Evolutionary conservation across 345 rosid species (phyloP), one percentile per base, ranked within the genome.

Genomic region (Draba incana): DNA sequence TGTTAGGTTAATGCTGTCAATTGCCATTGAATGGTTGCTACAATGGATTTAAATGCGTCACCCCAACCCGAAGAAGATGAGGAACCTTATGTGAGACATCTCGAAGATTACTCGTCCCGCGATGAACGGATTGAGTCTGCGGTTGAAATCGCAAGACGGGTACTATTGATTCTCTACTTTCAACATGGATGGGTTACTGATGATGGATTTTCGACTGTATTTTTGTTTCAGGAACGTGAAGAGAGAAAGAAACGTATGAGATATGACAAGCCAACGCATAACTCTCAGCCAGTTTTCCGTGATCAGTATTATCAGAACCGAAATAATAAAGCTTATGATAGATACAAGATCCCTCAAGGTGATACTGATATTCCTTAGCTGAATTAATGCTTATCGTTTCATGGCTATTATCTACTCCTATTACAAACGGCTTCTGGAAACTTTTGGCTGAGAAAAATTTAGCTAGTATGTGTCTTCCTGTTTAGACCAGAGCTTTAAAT

Each of bases 291-390:
- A 35, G 69, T 68, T 45, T 75, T 68, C 49, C 77, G 81, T 30
- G 90, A 86, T 42, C 85, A 83, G 6, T 80, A 57, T 64, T 76
- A 77, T 59, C 87, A 81, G 65, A 65, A 75, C 7, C 85, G 74
- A 63, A 81, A 79, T 63, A 44, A 67, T 4, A 88, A 66, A 76
- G 44, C 77, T 53, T 83, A 88, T 75, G 95, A 91, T 62, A 89
- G 78, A 83, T 77, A 69, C 77, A 89, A 80, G 79, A 79, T 95
- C 35, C 99, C 99, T 60, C 90, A 85, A 75, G 99, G 99, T 95
- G 74, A 77, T 65, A 13, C 10, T 20, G 20, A 20, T 20, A 20
- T 11, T 25, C 33, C 14, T 53, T 24, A 3, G n/a, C 63, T 11
- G 10, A 66, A 45, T 45, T 12, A 57, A 11, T 44, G 31, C 51